A percentile compares a stretch with the other conserved stretches of the same genome.
These are phyloP conservation scores for Gossypium davidsonii DNA, from an alignment of 441 rosid species.

Conservation along the genomic window DNA sequence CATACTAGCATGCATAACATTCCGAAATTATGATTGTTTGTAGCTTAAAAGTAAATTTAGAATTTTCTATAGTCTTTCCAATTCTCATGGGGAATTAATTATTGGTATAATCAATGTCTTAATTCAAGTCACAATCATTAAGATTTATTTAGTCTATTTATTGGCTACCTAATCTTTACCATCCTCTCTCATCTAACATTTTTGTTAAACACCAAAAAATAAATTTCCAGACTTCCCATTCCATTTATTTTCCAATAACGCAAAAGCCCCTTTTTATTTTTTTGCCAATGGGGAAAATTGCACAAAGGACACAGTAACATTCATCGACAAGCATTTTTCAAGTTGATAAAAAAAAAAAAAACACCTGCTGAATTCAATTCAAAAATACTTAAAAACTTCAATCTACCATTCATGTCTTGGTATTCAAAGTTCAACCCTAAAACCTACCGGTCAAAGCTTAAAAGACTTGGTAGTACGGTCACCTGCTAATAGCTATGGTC, in stretches of 20 bases:
- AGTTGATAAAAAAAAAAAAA: not conserved
- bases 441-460: not conserved
- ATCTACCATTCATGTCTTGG: not conserved
- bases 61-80: not conserved
- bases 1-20: too few species aligned
- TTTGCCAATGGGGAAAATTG: not conserved
- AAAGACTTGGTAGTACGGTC: not conserved
- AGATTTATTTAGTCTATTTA: not conserved
- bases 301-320: not conserved
- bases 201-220: not conserved
- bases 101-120: not conserved
- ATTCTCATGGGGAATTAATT: not conserved
- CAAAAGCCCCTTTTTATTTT: not conserved
- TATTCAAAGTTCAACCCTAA: not conserved
- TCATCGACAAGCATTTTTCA: not conserved
- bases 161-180: not conserved
- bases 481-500: not conserved
- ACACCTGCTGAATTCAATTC: not conserved
- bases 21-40: too few species aligned
- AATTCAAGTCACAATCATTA: not conserved
- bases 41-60: too few species aligned
- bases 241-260: not conserved
- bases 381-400: not conserved
- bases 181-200: not conserved
- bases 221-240: not conserved